Evolutionary conservation across 495 filamentous ascomycete genomes (phyloP), one percentile per base, ranked within the genome.

Genomic region (Trichoderma erinaceum): DNA sequence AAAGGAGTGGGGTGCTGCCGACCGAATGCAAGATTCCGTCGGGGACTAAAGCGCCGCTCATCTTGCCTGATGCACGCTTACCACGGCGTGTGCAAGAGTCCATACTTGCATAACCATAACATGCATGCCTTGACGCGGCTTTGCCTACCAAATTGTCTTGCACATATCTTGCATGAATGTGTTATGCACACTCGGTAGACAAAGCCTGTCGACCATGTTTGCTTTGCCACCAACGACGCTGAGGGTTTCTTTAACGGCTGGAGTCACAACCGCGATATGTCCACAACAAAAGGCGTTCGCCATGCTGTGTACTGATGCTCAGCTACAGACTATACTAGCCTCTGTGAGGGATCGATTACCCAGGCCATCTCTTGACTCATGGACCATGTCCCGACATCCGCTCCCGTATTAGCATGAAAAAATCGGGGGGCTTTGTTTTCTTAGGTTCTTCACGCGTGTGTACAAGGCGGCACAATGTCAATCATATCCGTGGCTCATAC

Each of bases 1-100:
- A 61, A 25, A 61, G 29, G 56, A 61, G 56, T 61, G 56, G 56
- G 56, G 56, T 61, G 11, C 56, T 61, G 56, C 56, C 56, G 56
- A 61, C 56, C 56, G 56, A 61, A 61, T 61, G 56, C 56, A 61
- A 61, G 56, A 61, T 61, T 61, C 56, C 56, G 56, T 61, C 56
- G 56, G 56, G 56, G 56, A 61, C 56, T 61, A 61, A 61, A 61
- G 56, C 56, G 56, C 56, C 56, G 10, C 56, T 32, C 56, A 61
- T 61, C 56, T 61, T 61, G 56, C 56, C 56, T 61, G 56, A 61
- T 61, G 56, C 56, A 61, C 27, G 56, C 56, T 61, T 61, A 25
- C 25, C 27, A 61, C 23, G 56, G 25, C 56, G 56, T 61, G 56
- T 61, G 56, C 56, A 61, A 61, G 56, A 61, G 29, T 61, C 25